Evolutionary conservation across 768 basidiomycete genomes (phyloP).

Genomic region (Agrocybe pediades): DNA sequence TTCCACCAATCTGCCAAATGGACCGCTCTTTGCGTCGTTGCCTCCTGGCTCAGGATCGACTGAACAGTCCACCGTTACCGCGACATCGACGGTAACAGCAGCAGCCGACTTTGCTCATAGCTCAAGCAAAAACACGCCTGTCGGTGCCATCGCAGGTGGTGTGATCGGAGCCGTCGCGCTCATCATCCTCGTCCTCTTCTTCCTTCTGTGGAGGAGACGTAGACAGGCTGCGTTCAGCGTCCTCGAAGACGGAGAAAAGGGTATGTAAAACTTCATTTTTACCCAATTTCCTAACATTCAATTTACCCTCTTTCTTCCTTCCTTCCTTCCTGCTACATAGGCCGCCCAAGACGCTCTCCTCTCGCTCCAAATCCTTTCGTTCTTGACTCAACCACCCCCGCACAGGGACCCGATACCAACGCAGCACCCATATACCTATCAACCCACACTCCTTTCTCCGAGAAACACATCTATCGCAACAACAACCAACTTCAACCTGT

Average conservation of each 20-base stretch:
- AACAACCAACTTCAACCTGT: background rate
- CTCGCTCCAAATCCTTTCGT: background rate
- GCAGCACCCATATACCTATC: background rate
- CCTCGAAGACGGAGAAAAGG: background rate
- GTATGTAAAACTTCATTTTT: background rate
- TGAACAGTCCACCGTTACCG: background rate
- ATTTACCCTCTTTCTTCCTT: background rate
- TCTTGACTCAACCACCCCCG: background rate
- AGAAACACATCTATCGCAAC: background rate
- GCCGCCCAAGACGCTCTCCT: background rate
- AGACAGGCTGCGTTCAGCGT: background rate
- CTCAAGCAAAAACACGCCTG: background rate
- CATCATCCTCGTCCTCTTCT: background rate
- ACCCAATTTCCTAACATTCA: background rate
- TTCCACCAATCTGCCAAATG: background rate
- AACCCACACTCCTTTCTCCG: background rate
- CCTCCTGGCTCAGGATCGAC: background rate
- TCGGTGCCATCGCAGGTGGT: slow-evolving; percentile 6
- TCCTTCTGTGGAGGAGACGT: slow-evolving; percentile 2
- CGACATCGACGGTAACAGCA: background rate
- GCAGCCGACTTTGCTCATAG: background rate
- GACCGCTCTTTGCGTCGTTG: background rate
- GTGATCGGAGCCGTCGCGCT: background rate
- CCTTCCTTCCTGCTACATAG: background rate
- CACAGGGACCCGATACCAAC: background rate